Conservation (phyloP, 208 protist species). For the Crithidia fasciculata region DNA sequence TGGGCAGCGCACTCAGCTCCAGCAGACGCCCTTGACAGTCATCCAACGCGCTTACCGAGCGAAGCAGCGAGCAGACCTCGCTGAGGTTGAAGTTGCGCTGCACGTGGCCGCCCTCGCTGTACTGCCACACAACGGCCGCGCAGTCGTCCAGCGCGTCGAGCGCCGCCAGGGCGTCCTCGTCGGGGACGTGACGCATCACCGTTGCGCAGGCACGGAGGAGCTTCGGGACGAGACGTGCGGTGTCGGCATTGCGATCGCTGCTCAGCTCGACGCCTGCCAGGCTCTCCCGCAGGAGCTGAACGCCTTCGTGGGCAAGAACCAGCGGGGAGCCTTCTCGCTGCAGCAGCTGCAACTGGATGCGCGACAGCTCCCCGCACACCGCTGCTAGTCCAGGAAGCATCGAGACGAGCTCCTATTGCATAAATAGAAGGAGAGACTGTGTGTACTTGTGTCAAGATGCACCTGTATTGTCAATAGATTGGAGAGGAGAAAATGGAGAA, state of each 20-base stretch:
- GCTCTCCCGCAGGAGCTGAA: slow-evolving; percentile 53
- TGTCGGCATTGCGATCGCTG: not conserved
- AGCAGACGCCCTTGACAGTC: slow-evolving; percentile 31
- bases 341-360: slow-evolving; percentile 79
- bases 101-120: slow-evolving; percentile 53
- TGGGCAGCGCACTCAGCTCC: not conserved
- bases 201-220: slow-evolving; percentile 74
- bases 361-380: slow-evolving; percentile 72
- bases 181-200: slow-evolving; percentile 46
- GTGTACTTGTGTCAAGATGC: too few relatives aligned
- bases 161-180: slow-evolving; percentile 35
- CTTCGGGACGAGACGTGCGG: slow-evolving; percentile 45
- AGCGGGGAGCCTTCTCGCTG: slow-evolving; percentile 60
- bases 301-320: slow-evolving; percentile 44
- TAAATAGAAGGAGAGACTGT: too few relatives aligned
- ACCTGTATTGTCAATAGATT: not conserved
- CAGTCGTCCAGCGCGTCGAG: slow-evolving; percentile 55
- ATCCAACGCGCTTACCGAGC: slow-evolving; percentile 50
- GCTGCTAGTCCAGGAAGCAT: slow-evolving; percentile 11
- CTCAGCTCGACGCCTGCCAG: slow-evolving; percentile 25
- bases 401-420: not conserved
- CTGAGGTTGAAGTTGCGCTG: slow-evolving; percentile 58
- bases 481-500: not conserved
- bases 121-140: slow-evolving; percentile 18
- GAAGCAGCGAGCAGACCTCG: slow-evolving; percentile 67